A percentile compares a stretch with the other conserved stretches of the same genome.
Conservation (phyloP, 2,329 filamentous ascomycete genomes). For the Aurifilum marmelostoma region DNA sequence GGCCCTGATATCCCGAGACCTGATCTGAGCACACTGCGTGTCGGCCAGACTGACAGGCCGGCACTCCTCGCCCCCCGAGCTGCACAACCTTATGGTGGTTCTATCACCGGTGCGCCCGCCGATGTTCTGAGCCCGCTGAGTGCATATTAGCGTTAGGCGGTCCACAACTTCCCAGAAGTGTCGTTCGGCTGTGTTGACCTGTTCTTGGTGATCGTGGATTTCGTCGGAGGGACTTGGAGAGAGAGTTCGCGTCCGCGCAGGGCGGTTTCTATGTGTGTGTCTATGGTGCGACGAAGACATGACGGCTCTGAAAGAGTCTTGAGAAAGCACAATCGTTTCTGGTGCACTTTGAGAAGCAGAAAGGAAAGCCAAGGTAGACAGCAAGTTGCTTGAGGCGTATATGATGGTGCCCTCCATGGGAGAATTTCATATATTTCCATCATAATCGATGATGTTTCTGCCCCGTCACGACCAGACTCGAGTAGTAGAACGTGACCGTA, state of each 20-base stretch:
- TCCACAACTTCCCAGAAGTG: slow-evolving; percentile 1
- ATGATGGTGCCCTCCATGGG: neutral
- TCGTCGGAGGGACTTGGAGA: neutral
- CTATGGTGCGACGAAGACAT: neutral
- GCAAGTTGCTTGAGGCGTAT: neutral
- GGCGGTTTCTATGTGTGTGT: neutral
- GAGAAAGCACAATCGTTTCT: neutral
- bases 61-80: neutral
- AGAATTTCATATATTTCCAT: neutral
- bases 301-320: neutral
- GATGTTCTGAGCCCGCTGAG: neutral
- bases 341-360: neutral
- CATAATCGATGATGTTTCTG: neutral
- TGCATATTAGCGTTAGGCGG: neutral
- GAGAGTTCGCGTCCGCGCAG: neutral
- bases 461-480: neutral
- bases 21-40: neutral
- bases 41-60: neutral
- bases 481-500: neutral
- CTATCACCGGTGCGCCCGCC: neutral
- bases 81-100: neutral
- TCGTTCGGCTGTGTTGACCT: neutral
- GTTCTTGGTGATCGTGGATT: neutral
- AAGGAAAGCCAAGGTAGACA: neutral
- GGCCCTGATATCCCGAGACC: neutral